Conservation (phyloP, 768 basidiomycete species). For the Suillus subluteus region DNA sequence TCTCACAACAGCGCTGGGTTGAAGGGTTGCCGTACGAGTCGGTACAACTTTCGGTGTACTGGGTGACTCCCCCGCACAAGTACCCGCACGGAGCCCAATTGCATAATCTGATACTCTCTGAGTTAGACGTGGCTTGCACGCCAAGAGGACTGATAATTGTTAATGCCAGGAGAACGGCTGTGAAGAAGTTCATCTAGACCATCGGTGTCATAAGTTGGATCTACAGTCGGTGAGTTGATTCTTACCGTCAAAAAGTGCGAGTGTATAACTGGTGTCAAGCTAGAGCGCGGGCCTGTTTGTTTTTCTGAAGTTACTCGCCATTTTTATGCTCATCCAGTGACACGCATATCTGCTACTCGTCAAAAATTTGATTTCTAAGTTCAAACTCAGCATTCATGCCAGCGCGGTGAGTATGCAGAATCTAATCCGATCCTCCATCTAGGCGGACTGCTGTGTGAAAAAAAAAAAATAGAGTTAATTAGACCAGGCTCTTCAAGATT, state of each 20-base stretch:
- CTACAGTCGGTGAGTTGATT: background rate
- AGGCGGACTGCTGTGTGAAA: background rate
- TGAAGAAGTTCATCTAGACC: background rate
- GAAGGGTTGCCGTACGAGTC: background rate
- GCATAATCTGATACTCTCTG: background rate
- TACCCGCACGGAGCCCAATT: constrained; percentile 14
- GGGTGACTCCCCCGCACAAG: constrained; percentile 4
- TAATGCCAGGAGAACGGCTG: background rate
- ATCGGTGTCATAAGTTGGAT: background rate
- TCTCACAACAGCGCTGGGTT: background rate
- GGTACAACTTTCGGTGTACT: background rate
- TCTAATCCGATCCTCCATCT: background rate
- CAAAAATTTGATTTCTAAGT: background rate
- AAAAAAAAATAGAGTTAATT: background rate
- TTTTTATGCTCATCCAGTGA: background rate
- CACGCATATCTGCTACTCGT: no score
- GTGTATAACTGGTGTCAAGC: background rate
- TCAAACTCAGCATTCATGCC: background rate
- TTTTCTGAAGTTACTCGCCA: background rate
- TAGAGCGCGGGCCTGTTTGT: background rate
- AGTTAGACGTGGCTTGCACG: background rate
- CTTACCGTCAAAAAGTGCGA: background rate
- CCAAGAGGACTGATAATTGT: background rate
- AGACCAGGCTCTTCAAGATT: background rate
- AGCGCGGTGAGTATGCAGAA: background rate